Conservation (phyloP, 306 rosid genomes). For the Gynostemma pentaphyllum region DNA sequence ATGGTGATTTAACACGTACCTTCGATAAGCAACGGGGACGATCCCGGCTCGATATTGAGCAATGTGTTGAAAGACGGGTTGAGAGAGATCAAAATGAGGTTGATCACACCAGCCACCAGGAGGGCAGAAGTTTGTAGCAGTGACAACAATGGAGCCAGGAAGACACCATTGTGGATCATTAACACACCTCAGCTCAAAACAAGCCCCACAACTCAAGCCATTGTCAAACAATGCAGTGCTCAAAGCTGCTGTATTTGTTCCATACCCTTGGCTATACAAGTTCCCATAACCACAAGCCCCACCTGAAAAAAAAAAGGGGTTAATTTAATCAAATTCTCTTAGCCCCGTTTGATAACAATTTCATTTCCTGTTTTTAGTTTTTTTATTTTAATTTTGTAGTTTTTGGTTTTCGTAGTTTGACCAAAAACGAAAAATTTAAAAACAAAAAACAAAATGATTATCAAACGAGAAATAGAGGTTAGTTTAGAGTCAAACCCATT, state of each 20-base stretch:
- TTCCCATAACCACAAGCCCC: conserved; percentile 71
- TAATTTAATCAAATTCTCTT: too few relatives aligned
- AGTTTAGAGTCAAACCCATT: conserved; percentile 30
- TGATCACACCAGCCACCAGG: conserved; percentile 70
- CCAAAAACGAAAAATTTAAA: too few relatives aligned
- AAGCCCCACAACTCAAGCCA: conserved; percentile 55
- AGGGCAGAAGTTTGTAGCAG: conserved; percentile 58
- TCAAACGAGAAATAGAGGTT: not conserved
- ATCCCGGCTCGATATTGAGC: conserved; percentile 45
- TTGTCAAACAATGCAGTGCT: conserved; percentile 45
- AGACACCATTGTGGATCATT: conserved; percentile 52
- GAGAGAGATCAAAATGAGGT: conserved; percentile 62
- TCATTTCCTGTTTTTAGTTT: too few relatives aligned
- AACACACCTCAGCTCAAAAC: conserved; percentile 37
- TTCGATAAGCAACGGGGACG: conserved; percentile 45
- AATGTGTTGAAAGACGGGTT: conserved; percentile 49
- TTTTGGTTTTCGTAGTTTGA: too few relatives aligned
- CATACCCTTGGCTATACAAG: conserved; percentile 52
- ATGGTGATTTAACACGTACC: too few relatives aligned
- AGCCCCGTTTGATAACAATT: too few relatives aligned
- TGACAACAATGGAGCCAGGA: conserved; percentile 39
- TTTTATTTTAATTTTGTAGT: too few relatives aligned
- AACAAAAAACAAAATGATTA: too few relatives aligned
- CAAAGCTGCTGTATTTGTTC: conserved; percentile 48
- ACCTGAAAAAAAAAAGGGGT: conserved; percentile 28